These are phyloP conservation scores for Brasenia schreberi DNA, from an alignment of 164 flowering plant species.

Conservation along the genomic window DNA sequence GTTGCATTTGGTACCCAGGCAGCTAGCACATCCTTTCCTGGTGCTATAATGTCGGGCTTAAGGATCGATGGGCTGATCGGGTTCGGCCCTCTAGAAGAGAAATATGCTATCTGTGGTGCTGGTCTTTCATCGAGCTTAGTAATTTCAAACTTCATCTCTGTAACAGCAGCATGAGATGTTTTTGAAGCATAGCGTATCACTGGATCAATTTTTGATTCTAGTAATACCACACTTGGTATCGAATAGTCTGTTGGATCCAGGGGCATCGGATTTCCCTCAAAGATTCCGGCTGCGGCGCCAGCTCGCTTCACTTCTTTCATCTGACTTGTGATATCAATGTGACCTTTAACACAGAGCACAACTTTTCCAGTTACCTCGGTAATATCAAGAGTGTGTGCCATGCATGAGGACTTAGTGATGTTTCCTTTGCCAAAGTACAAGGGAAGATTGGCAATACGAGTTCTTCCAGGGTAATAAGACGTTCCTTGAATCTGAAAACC, in stretches of 20 bases:
- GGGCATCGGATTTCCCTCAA: constrained; percentile 8
- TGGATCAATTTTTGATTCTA: constrained; percentile 1
- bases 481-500: constrained; percentile 18
- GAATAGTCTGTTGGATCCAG: constrained; percentile 6
- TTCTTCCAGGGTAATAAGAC: constrained; percentile 15
- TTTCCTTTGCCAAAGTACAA: constrained; percentile 3
- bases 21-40: constrained; percentile 38
- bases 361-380: constrained; percentile 7
- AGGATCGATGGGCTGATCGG: constrained; percentile 28
- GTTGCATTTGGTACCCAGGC: constrained; percentile 30
- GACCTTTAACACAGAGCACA: constrained; percentile 12
- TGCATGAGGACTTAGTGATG: constrained; percentile 6
- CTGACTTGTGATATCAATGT: neutral
- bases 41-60: constrained; percentile 59
- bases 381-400: neutral
- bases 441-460: constrained; percentile 7
- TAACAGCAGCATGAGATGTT: constrained; percentile 10
- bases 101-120: constrained; percentile 41
- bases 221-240: constrained; percentile 15
- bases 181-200: neutral
- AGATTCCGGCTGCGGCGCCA: constrained; percentile 20
- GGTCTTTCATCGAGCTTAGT: constrained; percentile 30
- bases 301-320: constrained; percentile 3
- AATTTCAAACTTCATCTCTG: constrained; percentile 16
- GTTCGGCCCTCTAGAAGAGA: constrained; percentile 37